These are phyloP conservation scores for Blastobotrys parvus DNA, from an alignment of 805 yeast species.

Conservation along the genomic window DNA sequence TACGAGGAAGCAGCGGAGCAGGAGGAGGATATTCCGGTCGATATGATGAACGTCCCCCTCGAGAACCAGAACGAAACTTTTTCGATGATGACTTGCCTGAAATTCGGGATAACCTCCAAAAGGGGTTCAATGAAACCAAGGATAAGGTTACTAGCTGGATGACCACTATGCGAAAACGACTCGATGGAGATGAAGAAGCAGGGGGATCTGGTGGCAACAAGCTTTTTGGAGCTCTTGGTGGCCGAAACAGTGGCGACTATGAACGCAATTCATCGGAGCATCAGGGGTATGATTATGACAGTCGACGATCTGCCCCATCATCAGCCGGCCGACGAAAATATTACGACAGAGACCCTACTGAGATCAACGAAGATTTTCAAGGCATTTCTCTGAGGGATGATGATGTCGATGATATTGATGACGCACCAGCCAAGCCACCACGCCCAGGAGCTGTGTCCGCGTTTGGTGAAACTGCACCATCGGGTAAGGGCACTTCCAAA, in stretches of 20 bases:
- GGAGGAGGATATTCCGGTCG: slow-evolving; percentile 19
- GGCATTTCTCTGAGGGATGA: slow-evolving; percentile 39
- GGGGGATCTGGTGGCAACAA: slow-evolving; percentile 9
- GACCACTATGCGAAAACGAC: slow-evolving; percentile 51
- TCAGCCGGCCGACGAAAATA: slow-evolving; percentile 1
- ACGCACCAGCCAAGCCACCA: slow-evolving; percentile 22
- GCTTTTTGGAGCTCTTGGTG: slow-evolving; percentile 16
- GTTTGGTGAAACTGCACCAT: slow-evolving; percentile 15
- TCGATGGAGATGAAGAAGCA: slow-evolving; percentile 29
- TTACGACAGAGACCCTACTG: slow-evolving; percentile 49
- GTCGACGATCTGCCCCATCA: neutral
- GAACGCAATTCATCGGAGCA: slow-evolving; percentile 3
- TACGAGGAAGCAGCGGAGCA: slow-evolving; percentile 11
- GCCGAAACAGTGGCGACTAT: slow-evolving; percentile 8
- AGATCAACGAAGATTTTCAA: slow-evolving; percentile 42
- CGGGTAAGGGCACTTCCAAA: slow-evolving; percentile 18
- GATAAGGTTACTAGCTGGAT: slow-evolving; percentile 73
- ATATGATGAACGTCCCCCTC: slow-evolving; percentile 15
- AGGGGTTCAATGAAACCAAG: slow-evolving; percentile 76
- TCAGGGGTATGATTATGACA: neutral
- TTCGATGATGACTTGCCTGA: slow-evolving; percentile 37
- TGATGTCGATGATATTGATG: slow-evolving; percentile 10
- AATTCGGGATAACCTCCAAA: slow-evolving; percentile 56
- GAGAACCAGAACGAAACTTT: slow-evolving; percentile 23
- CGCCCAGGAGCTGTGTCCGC: slow-evolving; percentile 23